A percentile compares a stretch with the other conserved stretches of the same genome.
These are phyloP conservation scores for Tolypocladium nubicola DNA, from an alignment of 2,329 filamentous ascomycete species.

Conservation along the genomic window DNA sequence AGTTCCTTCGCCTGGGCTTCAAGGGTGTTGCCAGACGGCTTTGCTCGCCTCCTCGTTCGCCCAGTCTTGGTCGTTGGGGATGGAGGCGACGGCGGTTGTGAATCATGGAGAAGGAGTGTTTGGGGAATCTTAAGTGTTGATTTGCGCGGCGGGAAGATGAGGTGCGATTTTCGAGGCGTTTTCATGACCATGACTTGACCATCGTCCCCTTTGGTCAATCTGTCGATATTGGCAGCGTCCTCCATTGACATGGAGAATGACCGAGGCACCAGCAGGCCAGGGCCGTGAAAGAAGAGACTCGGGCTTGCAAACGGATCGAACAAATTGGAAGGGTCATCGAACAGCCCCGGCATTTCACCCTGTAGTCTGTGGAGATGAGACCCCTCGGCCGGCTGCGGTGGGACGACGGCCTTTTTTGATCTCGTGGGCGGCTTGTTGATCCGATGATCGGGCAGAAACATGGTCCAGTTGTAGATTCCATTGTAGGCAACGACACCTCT, in stretches of 20 bases:
- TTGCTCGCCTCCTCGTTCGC: slow-evolving; percentile 9
- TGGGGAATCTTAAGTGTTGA: slow-evolving; percentile 40
- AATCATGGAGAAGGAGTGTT: slow-evolving; percentile 36
- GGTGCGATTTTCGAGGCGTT: slow-evolving; percentile 27
- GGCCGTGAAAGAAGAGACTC: slow-evolving; percentile 45
- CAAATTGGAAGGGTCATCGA: slow-evolving; percentile 33
- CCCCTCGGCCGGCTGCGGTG: slow-evolving; percentile 14
- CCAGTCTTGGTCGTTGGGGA: slow-evolving; percentile 1
- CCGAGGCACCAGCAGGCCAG: slow-evolving; percentile 34
- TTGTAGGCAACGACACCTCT: slow-evolving; percentile 46
- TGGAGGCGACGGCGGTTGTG: slow-evolving; percentile 11
- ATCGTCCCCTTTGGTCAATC: slow-evolving; percentile 12
- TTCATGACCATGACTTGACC: slow-evolving; percentile 7
- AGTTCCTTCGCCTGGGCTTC: slow-evolving; percentile 35
- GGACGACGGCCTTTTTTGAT: slow-evolving; percentile 7
- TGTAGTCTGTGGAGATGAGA: slow-evolving; percentile 27
- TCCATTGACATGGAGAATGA: slow-evolving; percentile 28
- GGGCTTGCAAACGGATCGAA: slow-evolving; percentile 53
- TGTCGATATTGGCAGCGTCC: slow-evolving; percentile 13
- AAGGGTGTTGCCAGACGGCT: slow-evolving; percentile 29
- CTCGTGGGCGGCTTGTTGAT: slow-evolving; percentile 21
- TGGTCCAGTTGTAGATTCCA: slow-evolving; percentile 56
- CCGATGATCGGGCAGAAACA: slow-evolving; percentile 43
- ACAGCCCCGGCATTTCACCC: slow-evolving; percentile 29
- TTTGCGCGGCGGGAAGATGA: slow-evolving; percentile 35